phyloP scores from a whole-genome alignment of 192 early-diverging fungal species.

The Podila minutissima region DNA sequence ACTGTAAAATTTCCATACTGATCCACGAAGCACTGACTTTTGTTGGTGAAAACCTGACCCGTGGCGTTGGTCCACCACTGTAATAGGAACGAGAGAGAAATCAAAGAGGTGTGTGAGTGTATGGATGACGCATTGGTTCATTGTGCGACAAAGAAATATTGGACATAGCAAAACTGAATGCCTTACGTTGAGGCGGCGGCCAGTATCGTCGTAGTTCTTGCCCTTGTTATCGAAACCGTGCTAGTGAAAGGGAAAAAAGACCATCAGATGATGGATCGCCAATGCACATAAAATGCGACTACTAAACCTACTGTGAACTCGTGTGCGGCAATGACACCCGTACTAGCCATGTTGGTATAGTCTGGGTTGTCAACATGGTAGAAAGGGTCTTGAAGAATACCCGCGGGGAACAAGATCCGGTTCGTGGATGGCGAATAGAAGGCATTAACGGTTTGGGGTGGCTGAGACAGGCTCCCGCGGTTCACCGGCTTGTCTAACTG shows the following conservation, averaged over 20 bases:
- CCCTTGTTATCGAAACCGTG: conserved; percentile 77
- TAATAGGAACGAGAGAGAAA: background rate
- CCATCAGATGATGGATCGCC: no score
- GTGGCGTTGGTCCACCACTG: conserved; percentile 78
- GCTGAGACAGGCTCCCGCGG: conserved; percentile 54
- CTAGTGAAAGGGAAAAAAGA: conserved; percentile 12
- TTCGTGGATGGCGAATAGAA: conserved; percentile 59
- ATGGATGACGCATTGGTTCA: no score
- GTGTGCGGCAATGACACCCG: conserved; percentile 77
- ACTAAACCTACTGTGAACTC: conserved; percentile 63
- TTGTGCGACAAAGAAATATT: conserved; percentile 10
- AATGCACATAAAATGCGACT: conserved; percentile 21
- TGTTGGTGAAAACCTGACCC: conserved; percentile 53
- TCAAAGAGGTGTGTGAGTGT: background rate
- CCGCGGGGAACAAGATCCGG: conserved; percentile 61
- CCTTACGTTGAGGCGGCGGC: conserved; percentile 51
- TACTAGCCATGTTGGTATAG: conserved; percentile 70
- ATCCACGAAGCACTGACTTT: conserved; percentile 68
- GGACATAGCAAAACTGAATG: conserved; percentile 44
- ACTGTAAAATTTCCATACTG: conserved; percentile 67
- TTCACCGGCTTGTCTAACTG: conserved; percentile 48
- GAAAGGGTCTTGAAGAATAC: conserved; percentile 69
- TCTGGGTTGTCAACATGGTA: conserved; percentile 62
- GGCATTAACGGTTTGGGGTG: conserved; percentile 63
- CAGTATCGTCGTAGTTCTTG: conserved; percentile 59